These are phyloP conservation scores for Mycena leptocephala DNA, from an alignment of 768 basidiomycete genomes.

Conservation along the genomic window DNA sequence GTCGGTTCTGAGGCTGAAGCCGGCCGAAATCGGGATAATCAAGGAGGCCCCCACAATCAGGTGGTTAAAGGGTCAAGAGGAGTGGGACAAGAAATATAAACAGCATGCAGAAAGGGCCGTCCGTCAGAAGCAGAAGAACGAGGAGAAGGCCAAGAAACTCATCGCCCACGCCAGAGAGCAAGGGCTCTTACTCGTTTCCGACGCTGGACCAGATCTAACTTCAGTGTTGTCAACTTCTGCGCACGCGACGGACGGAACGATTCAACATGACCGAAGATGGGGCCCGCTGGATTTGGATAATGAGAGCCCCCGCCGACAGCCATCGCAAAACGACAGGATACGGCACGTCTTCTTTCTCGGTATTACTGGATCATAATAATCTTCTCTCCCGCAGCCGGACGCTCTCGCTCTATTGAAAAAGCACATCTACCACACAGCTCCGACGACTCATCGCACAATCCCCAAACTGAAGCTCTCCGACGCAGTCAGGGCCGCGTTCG, in stretches of 20 bases:
- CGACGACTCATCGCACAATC: slow-evolving; percentile 67
- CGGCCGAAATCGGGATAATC: slow-evolving; percentile 77
- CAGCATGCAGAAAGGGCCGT: slow-evolving; percentile 58
- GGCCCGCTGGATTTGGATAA: slow-evolving; percentile 74
- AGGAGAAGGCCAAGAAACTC: slow-evolving; percentile 61
- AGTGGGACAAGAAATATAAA: slow-evolving; percentile 74
- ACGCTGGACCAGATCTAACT: slow-evolving; percentile 2
- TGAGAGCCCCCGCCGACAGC: slow-evolving; percentile 82
- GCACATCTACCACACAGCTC: slow-evolving; percentile 70
- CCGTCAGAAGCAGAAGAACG: slow-evolving; percentile 60
- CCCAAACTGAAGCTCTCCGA: slow-evolving; percentile 64
- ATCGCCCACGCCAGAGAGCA: slow-evolving; percentile 63
- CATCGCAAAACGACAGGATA: slow-evolving; percentile 81
- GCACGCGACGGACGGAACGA: slow-evolving; percentile 43
- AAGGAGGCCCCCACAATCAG: slow-evolving; percentile 80
- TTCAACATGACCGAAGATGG: slow-evolving; percentile 62
- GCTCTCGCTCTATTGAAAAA: slow-evolving; percentile 71
- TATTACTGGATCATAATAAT: background rate
- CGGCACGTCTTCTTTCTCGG: slow-evolving; percentile 54
- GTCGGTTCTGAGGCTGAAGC: slow-evolving; percentile 65
- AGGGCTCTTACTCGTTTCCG: slow-evolving; percentile 56
- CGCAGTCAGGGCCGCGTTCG: slow-evolving; percentile 64
- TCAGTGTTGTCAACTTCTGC: slow-evolving; percentile 27
- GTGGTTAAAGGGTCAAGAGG: slow-evolving; percentile 75
- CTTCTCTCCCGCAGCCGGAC: slow-evolving; percentile 58